Evolutionary conservation across 192 early-diverging fungal genomes (phyloP).

Genomic region (Backusella tuberculispora): DNA sequence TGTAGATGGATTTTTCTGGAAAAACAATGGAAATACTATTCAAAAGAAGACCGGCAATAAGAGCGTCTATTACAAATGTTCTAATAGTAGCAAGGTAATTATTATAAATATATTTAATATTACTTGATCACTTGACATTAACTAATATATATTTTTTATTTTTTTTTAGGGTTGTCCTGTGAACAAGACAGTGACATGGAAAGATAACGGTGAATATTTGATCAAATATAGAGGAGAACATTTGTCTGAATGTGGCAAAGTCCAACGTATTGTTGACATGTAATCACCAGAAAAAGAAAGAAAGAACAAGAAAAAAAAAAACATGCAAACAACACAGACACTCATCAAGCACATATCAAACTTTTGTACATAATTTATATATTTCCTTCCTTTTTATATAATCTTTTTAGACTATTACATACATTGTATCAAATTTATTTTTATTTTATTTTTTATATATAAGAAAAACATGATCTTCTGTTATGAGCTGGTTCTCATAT

Average conservation of each 20-base stretch:
- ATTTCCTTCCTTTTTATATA: too few species aligned
- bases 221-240: slow-evolving; percentile 64
- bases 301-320: background rate
- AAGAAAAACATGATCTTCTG: too few species aligned
- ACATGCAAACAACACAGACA: background rate
- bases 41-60: slow-evolving; percentile 62
- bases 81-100: slow-evolving; percentile 58
- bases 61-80: slow-evolving; percentile 66
- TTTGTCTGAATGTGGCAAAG: slow-evolving; percentile 53
- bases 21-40: slow-evolving; percentile 62
- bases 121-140: background rate
- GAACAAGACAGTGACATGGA: slow-evolving; percentile 63
- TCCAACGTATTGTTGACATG: slow-evolving; percentile 50
- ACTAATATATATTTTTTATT: slow-evolving; percentile 5
- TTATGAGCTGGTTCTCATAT: too few species aligned
- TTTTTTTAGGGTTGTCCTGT: slow-evolving; percentile 46
- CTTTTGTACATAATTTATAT: too few species aligned
- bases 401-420: too few species aligned
- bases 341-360: too few species aligned
- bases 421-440: too few species aligned
- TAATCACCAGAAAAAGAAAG: slow-evolving; percentile 16
- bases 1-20: slow-evolving; percentile 51
- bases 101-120: background rate
- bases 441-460: too few species aligned
- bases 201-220: slow-evolving; percentile 55